phyloP scores from a whole-genome alignment of 192 early-diverging fungal genomes.

The Coemansia asiatica region DNA sequence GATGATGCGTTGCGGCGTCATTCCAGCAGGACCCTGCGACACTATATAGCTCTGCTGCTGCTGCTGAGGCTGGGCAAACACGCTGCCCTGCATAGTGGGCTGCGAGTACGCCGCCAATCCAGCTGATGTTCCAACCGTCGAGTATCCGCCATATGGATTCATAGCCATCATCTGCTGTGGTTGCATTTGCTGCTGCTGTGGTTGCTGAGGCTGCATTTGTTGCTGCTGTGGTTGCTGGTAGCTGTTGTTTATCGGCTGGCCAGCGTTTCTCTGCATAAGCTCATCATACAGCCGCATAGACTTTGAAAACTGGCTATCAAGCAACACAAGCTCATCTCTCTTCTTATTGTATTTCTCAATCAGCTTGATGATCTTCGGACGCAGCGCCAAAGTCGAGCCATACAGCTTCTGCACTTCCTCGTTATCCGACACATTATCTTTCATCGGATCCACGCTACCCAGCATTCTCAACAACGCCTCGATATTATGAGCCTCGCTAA shows the following conservation, averaged over 20 bases:
- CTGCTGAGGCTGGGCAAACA: conserved; percentile 12
- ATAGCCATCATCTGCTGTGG: not conserved
- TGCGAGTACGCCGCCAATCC: conserved; percentile 9
- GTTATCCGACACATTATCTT: conserved; percentile 87
- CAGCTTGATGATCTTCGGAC: conserved; percentile 83
- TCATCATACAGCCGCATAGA: conserved; percentile 46
- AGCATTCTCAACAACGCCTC: conserved; percentile 77
- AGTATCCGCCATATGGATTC: conserved; percentile 10
- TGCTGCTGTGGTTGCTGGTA: conserved; percentile 22
- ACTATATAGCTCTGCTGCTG: conserved; percentile 6
- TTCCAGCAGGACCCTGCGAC: conserved; percentile 3
- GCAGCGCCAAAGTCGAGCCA: conserved; percentile 72
- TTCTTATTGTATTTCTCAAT: conserved; percentile 81
- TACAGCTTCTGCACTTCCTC: conserved; percentile 82
- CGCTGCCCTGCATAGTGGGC: conserved; percentile 7
- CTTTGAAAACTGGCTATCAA: conserved; percentile 41
- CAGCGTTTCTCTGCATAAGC: conserved; percentile 39
- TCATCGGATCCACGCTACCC: conserved; percentile 71
- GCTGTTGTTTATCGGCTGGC: not conserved
- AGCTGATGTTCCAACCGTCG: not conserved
- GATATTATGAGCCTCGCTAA: conserved; percentile 71
- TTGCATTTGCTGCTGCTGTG: conserved; percentile 4
- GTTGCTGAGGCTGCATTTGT: conserved; percentile 2
- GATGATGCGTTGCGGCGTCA: not conserved
- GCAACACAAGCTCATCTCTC: conserved; percentile 62